phyloP scores from a whole-genome alignment of 192 early-diverging fungal genomes.

The Linnemannia exigua region DNA sequence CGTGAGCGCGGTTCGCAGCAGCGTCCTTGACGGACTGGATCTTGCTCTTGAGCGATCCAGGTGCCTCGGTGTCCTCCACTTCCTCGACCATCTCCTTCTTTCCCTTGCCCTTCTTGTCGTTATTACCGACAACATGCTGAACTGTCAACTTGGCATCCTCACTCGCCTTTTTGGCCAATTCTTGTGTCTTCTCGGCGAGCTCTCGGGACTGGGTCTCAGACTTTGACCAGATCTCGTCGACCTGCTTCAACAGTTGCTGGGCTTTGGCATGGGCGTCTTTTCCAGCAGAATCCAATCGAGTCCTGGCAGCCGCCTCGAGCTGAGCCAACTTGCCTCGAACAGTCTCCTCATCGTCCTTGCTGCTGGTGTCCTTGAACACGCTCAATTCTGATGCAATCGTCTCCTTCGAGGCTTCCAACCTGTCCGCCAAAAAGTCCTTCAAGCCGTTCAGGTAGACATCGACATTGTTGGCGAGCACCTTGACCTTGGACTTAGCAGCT shows the following conservation, averaged over 20 bases:
- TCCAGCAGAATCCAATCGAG: constrained; percentile 18
- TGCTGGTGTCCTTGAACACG: constrained; percentile 43
- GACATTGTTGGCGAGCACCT: constrained; percentile 36
- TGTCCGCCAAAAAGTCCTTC: constrained; percentile 34
- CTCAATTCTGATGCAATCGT: constrained; percentile 37
- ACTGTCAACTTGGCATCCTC: constrained; percentile 19
- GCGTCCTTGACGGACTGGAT: not conserved
- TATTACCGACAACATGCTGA: not conserved
- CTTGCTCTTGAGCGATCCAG: constrained; percentile 8
- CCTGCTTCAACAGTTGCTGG: constrained; percentile 40
- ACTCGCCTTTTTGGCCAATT: constrained; percentile 9
- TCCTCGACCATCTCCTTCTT: constrained; percentile 2
- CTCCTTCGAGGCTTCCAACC: constrained; percentile 42
- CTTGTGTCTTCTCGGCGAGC: constrained; percentile 14
- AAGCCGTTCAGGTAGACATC: constrained; percentile 41
- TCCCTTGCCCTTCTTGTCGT: not conserved
- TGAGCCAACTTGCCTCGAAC: constrained; percentile 22
- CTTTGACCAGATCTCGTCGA: constrained; percentile 36
- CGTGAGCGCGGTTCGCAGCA: not conserved
- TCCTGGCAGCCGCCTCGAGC: constrained; percentile 28
- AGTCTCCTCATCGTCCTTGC: constrained; percentile 33
- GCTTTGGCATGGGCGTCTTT: constrained; percentile 23
- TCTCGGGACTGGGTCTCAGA: constrained; percentile 28
- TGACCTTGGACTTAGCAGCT: constrained; percentile 27
- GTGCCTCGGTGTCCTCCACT: not conserved